Evolutionary conservation across 108 stramenopile species (phyloP).

Genomic region (Pseudonitzschia delicatissima): DNA sequence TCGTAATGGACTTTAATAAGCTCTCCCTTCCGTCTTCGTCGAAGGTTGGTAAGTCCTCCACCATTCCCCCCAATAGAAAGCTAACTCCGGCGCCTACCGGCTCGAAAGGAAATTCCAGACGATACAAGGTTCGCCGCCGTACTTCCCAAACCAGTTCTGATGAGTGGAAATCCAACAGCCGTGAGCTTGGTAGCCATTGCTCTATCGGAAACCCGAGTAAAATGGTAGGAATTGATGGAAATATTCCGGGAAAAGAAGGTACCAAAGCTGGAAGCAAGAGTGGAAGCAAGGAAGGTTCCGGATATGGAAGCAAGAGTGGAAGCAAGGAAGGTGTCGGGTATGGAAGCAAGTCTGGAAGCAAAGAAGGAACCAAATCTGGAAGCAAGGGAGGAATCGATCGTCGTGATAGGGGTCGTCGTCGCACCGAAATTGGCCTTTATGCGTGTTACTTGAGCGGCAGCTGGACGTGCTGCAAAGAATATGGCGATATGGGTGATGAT

Average conservation of each 20-base stretch:
- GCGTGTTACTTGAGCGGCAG: neutral
- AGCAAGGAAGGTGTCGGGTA: neutral
- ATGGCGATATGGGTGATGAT: conserved; percentile 2
- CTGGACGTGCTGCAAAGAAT: neutral
- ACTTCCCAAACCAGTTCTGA: too few relatives aligned
- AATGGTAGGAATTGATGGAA: neutral
- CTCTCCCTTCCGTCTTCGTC: too few relatives aligned
- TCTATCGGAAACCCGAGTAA: too few relatives aligned
- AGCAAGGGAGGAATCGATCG: neutral
- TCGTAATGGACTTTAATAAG: too few relatives aligned
- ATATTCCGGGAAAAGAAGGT: neutral
- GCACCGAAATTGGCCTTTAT: neutral
- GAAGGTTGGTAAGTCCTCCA: too few relatives aligned
- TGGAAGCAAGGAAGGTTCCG: conserved; percentile 2
- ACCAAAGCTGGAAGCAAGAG: neutral
- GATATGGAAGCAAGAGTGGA: neutral
- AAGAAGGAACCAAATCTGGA: neutral
- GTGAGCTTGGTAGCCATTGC: too few relatives aligned
- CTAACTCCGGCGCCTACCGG: too few relatives aligned
- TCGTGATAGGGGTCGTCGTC: neutral
- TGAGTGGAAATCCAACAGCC: too few relatives aligned
- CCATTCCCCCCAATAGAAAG: too few relatives aligned
- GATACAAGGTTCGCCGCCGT: too few relatives aligned
- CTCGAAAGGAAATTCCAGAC: too few relatives aligned
- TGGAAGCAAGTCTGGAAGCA: conserved; percentile 1